Evolutionary conservation across 1,139 yeast genomes (phyloP), one percentile per base, ranked within the genome.

Genomic region (Petasospora rhodanensis): DNA sequence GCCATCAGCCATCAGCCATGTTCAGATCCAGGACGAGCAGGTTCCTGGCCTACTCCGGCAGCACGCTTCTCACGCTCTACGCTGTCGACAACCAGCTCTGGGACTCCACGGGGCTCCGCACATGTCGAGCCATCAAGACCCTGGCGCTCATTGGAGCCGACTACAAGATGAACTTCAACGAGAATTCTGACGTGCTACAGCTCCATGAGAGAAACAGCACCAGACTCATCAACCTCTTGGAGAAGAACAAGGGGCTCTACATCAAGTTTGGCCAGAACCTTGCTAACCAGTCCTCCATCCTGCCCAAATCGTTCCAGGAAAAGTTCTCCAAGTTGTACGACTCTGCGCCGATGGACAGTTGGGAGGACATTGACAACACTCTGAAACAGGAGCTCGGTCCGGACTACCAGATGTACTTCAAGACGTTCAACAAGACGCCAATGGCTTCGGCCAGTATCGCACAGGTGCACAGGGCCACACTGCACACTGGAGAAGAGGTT

Each of bases 401-500:
- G n/a, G 37, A 43, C 1, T 68, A 75, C 40, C 91, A 97, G 96
- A 68, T 85, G 12, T 66, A 76, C 32, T 91, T 85, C 56, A 64
- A 80, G 3, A 63, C 73, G 4, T 89, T 93, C 59, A 86, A 86
- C 34, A 94, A 83, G 49, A 68, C 76, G 13, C 98, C 99, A 2
- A 74, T 91, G 37, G 98, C 98, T 0, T 97, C 98, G 10, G 98
- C 98, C 2, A 84, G 96, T 12, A 89, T 91, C 51, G 99, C 98
- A 3, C 98, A 91, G 57, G 98, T 91, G 2, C 98, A 91, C 58
- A 70, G 70, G 28, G 98, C 95, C 1, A 77, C 72, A 7, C 68
- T 95, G 18, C 64, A 59, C 6, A 56, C 53, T 24, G 76, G 73
- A 29, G 74, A 76, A 42, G 74, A 78, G 17, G 96, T 89, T 14